Percentiles rank a stretch among this genome's conserved stretches.
Conservation (phyloP, 2,329 filamentous ascomycete species). For the Nemania sp. region DNA sequence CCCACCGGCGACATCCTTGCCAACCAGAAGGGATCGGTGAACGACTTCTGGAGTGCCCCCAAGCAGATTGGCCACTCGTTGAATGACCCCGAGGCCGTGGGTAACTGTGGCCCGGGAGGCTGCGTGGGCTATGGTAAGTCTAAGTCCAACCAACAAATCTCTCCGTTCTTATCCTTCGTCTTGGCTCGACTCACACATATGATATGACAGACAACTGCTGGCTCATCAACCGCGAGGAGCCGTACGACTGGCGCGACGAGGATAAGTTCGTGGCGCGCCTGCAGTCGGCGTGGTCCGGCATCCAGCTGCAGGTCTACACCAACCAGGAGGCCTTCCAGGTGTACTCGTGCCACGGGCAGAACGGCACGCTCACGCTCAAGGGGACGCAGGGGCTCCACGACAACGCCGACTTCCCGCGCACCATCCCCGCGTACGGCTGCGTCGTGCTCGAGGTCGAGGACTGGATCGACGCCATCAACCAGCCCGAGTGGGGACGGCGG, state of each 20-base stretch:
- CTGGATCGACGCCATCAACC: constrained; percentile 92
- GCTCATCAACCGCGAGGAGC: constrained; percentile 65
- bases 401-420: constrained; percentile 59
- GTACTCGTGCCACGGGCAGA: constrained; percentile 79
- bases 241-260: constrained; percentile 66
- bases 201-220: constrained; percentile 64
- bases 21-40: constrained; percentile 69
- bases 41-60: constrained; percentile 80
- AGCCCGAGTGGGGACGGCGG: constrained; percentile 80
- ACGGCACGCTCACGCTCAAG: constrained; percentile 73
- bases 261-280: constrained; percentile 66
- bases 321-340: constrained; percentile 90
- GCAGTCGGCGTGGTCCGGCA: constrained; percentile 76
- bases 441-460: constrained; percentile 91
- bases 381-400: constrained; percentile 67
- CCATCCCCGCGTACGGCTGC: constrained; percentile 78
- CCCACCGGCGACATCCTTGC: constrained; percentile 77
- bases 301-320: constrained; percentile 77
- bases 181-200: neutral
- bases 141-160: neutral
- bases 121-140: constrained; percentile 82
- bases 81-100: constrained; percentile 61
- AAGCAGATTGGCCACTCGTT: constrained; percentile 79
- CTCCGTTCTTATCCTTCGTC: neutral
- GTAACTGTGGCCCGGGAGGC: constrained; percentile 78